phyloP scores from a whole-genome alignment of 2,329 filamentous ascomycete genomes.

The Atkinsonella hypoxylon region DNA sequence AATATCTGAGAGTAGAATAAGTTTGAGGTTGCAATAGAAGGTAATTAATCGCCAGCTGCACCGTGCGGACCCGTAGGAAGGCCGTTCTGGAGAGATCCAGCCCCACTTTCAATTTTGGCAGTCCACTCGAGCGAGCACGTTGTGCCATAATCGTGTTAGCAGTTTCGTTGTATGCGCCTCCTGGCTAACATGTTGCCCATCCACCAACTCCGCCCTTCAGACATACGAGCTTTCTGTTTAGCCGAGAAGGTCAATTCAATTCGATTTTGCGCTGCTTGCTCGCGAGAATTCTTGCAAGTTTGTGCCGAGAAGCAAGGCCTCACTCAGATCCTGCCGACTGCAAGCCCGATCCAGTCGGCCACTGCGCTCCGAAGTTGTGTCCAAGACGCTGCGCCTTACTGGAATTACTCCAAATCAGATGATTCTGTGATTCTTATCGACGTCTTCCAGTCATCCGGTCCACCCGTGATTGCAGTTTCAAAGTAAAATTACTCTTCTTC shows the following conservation, averaged over 20 bases:
- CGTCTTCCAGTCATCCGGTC: background rate
- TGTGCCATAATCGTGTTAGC: background rate
- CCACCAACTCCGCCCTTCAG: background rate
- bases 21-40: too few relatives aligned
- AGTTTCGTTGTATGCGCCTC: too few relatives aligned
- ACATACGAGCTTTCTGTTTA: background rate
- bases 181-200: background rate
- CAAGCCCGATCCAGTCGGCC: background rate
- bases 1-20: too few relatives aligned
- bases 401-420: background rate
- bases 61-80: too few relatives aligned
- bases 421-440: background rate
- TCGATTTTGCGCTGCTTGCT: background rate
- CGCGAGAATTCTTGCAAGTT: background rate
- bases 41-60: too few relatives aligned
- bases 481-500: background rate
- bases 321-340: background rate
- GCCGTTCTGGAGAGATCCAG: background rate
- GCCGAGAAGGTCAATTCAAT: background rate
- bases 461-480: background rate
- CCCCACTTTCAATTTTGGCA: slow-evolving; percentile 1
- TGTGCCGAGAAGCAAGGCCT: background rate
- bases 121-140: background rate
- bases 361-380: background rate
- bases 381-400: background rate